Base-by-base conservation (phyloP, 805 yeast genomes). In the Kluyveromyces nonfermentans region DNA sequence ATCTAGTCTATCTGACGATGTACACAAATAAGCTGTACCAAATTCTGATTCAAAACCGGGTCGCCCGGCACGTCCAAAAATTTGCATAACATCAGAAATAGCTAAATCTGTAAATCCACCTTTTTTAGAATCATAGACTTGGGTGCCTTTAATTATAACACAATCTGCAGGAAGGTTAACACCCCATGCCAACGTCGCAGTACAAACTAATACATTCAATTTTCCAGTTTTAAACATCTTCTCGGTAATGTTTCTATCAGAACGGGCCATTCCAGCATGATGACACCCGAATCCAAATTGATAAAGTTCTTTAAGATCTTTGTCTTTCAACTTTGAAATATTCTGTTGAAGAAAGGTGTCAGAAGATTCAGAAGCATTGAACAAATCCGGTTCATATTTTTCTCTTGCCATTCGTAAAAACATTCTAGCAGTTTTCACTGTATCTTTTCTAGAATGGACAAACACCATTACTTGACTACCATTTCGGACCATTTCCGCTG, bases 101-200 rank as follows among this genome's bases (percentile, higher is more conserved):
- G 97, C 97, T 33, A 94, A 69, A 59, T 93, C 98, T 2, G 82
- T 77, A 57, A 80, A 86, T 0, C 98, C 98, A 73, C 98, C 98
- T 42, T 82, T 83, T 59, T 89, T 86, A 0, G 97, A 74, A 59
- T 93, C 95, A 59, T 93, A 93, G 0, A 93, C 88, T 57, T 90
- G 96, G 0, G 99, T 93, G 0, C 99, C 99, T 56, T 93, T 93
- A 28, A 93, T 80, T 49, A 93, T 85, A 17, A 93, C 99, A 34
- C 88, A 96, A 1, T 96, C 97, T 6, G 98, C 98, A 1, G 99
- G 98, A 46, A 93, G 70, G 59, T 93, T 93, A 16, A 93, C 97
- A 75, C 99, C 99, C 99, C 99, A 93, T 0, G 99, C 99, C 46
- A 93, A 74, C 0, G 99, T 93, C 0, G 98, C 95, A 2, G 99